Evolutionary conservation across 306 rosid genomes (phyloP), one percentile per base, ranked within the genome.

Genomic region (Gynostemma pentaphyllum): DNA sequence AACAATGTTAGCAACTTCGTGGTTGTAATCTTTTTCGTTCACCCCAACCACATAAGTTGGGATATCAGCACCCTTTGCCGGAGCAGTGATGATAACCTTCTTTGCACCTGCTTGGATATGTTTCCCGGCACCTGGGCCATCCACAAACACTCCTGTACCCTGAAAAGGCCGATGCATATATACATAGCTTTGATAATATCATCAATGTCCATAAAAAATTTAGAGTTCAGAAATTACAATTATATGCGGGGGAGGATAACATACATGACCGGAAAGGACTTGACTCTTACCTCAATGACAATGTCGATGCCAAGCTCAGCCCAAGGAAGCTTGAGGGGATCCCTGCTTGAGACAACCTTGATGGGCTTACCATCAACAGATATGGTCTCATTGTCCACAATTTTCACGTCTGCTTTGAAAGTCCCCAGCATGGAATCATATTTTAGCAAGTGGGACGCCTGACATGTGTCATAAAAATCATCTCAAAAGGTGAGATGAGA

Each of bases 81-180:
- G 99, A 68, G 99, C 99, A 5, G 99, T 94, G 82, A 94, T 94
- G 62, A 94, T 76, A 24, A 94, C 97, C 81, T 94, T 94, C 89
- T 88, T 86, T 24, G 99, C 99, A 67, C 99, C 99, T 5, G 99
- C 99, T 81, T 88, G 97, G 73, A 94, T 82, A 82, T 94, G 99
- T 72, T 94, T 94, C 0, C 97, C 99, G 1, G 99, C 99, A 0
- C 99, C 99, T 41, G 99, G 97, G 48, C 97, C 97, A 69, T 94
- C 99, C 69, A 94, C 99, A 69, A 94, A 94, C 56, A 94, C 99
- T 68, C 99, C 99, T 7, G 99, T 94, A 69, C 99, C 99, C 99
- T 91, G 89, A 70, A 53, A 53, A 45, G 26, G 5, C 26, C 16
- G 62, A 51, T 57, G 66, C 5, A 61, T 22, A 40, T 60, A 7